phyloP scores from a whole-genome alignment of 768 basidiomycete species.

The Termitomyces sp. region DNA sequence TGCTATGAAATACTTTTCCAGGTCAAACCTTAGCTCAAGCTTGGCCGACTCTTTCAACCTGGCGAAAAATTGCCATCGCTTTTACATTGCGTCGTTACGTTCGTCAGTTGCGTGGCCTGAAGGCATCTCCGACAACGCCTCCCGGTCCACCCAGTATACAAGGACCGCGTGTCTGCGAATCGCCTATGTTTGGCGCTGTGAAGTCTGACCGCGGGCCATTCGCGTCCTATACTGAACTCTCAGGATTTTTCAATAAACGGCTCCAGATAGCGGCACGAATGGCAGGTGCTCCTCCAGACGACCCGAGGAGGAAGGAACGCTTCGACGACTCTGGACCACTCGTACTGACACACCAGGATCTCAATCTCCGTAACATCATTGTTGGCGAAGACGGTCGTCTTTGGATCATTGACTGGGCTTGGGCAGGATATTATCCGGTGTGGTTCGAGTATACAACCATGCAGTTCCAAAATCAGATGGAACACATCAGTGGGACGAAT shows the following conservation, averaged over 20 bases:
- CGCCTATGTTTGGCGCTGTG: background rate
- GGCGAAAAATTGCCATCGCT: conserved; percentile 13
- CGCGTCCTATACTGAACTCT: conserved; percentile 11
- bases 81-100: conserved; percentile 18
- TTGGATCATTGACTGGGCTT: conserved; percentile 18
- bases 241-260: conserved; percentile 9
- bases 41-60: conserved; percentile 12
- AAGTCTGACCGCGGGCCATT: background rate
- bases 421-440: conserved; percentile 15
- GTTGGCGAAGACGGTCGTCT: conserved; percentile 14
- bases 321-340: conserved; percentile 17
- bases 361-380: conserved; percentile 16
- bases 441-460: conserved; percentile 13
- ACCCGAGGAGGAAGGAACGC: background rate
- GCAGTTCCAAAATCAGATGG: background rate
- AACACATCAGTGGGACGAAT: too few relatives aligned
- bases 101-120: conserved; percentile 13
- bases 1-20: conserved; percentile 16
- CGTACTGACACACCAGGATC: conserved; percentile 17
- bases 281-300: background rate
- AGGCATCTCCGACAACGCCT: background rate
- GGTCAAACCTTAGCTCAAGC: conserved; percentile 11
- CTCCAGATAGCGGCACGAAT: background rate
- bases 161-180: background rate
- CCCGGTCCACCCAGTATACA: background rate